These are phyloP conservation scores for Aspergillus hiratsukae DNA, from an alignment of 2,329 filamentous ascomycete species.

Conservation along the genomic window DNA sequence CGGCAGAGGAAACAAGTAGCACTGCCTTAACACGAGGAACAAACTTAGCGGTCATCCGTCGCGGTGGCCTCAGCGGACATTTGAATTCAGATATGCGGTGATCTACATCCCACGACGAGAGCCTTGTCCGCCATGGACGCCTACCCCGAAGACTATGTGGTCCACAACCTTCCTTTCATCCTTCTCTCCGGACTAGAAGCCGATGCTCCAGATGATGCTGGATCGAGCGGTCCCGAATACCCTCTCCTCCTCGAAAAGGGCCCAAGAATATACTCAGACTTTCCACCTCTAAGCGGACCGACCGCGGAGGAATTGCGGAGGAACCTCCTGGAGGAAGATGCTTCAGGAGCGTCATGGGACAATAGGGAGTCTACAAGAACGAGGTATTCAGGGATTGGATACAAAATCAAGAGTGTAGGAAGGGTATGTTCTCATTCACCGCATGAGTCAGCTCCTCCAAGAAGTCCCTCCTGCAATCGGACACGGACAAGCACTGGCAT, in stretches of 20 bases:
- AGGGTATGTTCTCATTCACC: conserved; percentile 60
- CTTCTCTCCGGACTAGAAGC: conserved; percentile 70
- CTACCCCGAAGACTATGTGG: conserved; percentile 63
- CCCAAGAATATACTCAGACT: conserved; percentile 64
- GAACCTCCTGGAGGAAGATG: conserved; percentile 64
- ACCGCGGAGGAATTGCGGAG: conserved; percentile 62
- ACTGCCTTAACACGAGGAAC: not conserved
- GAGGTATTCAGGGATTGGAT: conserved; percentile 51
- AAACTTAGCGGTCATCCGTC: not conserved
- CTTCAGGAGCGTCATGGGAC: conserved; percentile 63
- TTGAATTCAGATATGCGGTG: conserved; percentile 30
- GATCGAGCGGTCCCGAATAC: conserved; percentile 38
- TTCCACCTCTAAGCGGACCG: conserved; percentile 61
- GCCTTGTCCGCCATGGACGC: conserved; percentile 42
- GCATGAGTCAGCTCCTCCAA: not conserved
- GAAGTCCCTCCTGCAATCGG: not conserved
- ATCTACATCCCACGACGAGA: conserved; percentile 18
- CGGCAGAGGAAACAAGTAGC: not conserved
- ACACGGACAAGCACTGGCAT: not conserved
- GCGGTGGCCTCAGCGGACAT: conserved; percentile 7
- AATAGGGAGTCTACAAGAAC: conserved; percentile 46
- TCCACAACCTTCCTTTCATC: conserved; percentile 81
- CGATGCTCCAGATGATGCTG: conserved; percentile 29
- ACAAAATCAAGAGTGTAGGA: conserved; percentile 69
- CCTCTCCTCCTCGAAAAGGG: conserved; percentile 54